Conservation (phyloP, 2,329 filamentous ascomycete genomes). For the Fulvia fulva region DNA sequence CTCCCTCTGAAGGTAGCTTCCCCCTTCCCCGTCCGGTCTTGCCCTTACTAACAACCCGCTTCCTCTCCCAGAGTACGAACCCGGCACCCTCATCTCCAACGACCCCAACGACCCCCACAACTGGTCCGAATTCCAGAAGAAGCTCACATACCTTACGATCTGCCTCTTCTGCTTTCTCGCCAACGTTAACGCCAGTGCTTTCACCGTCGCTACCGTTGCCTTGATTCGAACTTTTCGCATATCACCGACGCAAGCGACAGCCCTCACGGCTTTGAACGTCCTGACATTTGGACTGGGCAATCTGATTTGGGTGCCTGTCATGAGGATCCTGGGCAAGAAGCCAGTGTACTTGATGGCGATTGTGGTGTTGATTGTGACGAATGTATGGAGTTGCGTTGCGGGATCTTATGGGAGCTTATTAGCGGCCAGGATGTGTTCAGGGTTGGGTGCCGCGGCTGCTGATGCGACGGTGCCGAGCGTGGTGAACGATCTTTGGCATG, state of each 20-base stretch:
- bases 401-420: conserved; percentile 25
- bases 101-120: conserved; percentile 26
- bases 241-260: conserved; percentile 22
- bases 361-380: conserved; percentile 32
- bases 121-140: conserved; percentile 16
- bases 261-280: conserved; percentile 28
- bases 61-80: not conserved
- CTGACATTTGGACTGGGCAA: conserved; percentile 32
- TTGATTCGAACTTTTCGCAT: conserved; percentile 32
- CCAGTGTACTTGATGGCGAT: conserved; percentile 38
- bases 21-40: too few relatives aligned
- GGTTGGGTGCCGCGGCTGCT: conserved; percentile 32
- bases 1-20: not conserved
- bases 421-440: conserved; percentile 25
- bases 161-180: conserved; percentile 41
- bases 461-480: conserved; percentile 37
- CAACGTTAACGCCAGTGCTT: conserved; percentile 38
- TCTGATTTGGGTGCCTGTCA: conserved; percentile 32
- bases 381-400: conserved; percentile 35
- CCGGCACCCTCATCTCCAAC: not conserved
- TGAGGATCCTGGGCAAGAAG: conserved; percentile 35
- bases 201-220: conserved; percentile 36
- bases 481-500: conserved; percentile 36
- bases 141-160: conserved; percentile 34
- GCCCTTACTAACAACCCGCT: too few relatives aligned